Evolutionary conservation across 768 basidiomycete genomes (phyloP), one percentile per base, ranked within the genome.

Genomic region (Pisolithus microcarpus): DNA sequence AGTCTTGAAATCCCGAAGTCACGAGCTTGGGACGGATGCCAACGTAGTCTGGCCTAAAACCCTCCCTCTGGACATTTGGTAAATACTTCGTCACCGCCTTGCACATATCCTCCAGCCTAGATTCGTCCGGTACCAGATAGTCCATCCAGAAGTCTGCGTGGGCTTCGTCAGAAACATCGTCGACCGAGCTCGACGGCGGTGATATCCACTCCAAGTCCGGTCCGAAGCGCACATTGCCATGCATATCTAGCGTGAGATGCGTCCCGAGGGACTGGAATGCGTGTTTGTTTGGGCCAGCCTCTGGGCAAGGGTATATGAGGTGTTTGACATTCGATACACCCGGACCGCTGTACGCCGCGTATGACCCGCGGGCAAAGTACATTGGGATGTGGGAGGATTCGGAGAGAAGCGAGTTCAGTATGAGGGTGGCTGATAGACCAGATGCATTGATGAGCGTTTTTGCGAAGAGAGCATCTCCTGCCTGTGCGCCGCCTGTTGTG

Each of bases 291-390:
- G 72, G 72, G 8, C 77, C 79, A 9, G 75, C 78, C 48, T 81
- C 75, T 4, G 95, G 93, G 55, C 89, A 93, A 2, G 95, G 94
- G 69, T 99, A 97, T 61, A 99, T 82, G 52, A 99, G 79, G 56
- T 83, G 84, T 4, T 75, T 76, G 50, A 96, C 73, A 11, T 75
- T 65, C 13, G 75, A 68, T 38, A 85, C 73, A 1, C 91, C 92
- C 0, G 84, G 82, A 6, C 94, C 93, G 44, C 77, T 76, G 67
- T 97, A 98, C 4, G 84, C 81, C 28, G 91, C 86, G 61, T 97
- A 98, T 4, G 90, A 88, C 7, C 93, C 92, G 52, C 80, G 79
- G 2, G 81, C 90, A 57, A 82, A 93, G 64, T 81, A 91, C 72
- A 90, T 81, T 1, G 87, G 82, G 49, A 92, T 75, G 10, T 77